Conservation (phyloP, 2,329 filamentous ascomycete genomes). For the Alternaria dauci region DNA sequence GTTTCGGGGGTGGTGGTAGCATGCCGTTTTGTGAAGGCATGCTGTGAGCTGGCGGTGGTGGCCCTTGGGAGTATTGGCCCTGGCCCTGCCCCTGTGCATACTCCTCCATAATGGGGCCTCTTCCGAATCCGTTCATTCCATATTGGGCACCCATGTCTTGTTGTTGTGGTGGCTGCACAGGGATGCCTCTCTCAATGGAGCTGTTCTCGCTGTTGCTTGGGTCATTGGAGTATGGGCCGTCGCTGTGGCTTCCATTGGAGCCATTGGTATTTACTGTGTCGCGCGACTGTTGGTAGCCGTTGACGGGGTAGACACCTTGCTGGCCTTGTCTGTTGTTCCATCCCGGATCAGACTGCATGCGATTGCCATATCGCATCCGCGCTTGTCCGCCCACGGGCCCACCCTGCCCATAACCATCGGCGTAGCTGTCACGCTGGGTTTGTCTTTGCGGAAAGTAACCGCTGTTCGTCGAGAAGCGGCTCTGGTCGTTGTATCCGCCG, state of each 20-base stretch:
- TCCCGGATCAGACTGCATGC: conserved; percentile 56
- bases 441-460: conserved; percentile 51
- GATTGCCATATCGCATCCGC: conserved; percentile 51
- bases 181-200: conserved; percentile 78
- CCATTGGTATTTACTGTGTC: conserved; percentile 85
- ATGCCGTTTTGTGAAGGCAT: conserved; percentile 10
- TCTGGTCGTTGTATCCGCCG: conserved; percentile 25
- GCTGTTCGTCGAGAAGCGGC: conserved; percentile 44
- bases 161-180: conserved; percentile 46
- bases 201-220: conserved; percentile 95
- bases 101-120: conserved; percentile 54
- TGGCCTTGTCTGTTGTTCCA: conserved; percentile 47
- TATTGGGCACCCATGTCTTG: conserved; percentile 59
- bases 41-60: conserved; percentile 20
- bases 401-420: conserved; percentile 40
- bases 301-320: conserved; percentile 55
- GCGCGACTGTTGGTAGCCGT: conserved; percentile 78
- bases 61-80: conserved; percentile 1
- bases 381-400: conserved; percentile 47
- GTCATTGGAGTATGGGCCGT: conserved; percentile 79
- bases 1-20: conserved; percentile 26
- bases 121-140: conserved; percentile 65
- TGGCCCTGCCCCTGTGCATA: conserved; percentile 30
- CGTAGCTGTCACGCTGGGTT: conserved; percentile 49
- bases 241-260: conserved; percentile 74